A percentile compares a stretch with the other conserved stretches of the same genome.
Conservation (phyloP, 441 rosid genomes). For the Adansonia grandidieri region DNA sequence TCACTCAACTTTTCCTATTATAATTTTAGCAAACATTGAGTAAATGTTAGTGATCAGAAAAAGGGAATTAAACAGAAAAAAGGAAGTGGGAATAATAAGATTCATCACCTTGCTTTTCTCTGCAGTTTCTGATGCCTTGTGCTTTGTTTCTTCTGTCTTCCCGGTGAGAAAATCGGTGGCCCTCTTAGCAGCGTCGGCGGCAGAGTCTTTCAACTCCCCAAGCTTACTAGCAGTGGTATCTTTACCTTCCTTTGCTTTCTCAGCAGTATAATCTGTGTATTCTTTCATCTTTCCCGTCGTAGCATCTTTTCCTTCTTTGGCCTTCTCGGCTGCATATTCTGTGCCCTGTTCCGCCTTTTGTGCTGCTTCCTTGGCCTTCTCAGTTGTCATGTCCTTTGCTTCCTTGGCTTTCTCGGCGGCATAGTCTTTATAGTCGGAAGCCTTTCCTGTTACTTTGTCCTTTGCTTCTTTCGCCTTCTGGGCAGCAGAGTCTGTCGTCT, state of each 20-base stretch:
- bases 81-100: background rate
- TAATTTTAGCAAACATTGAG: background rate
- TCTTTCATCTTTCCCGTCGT: slow-evolving; percentile 31
- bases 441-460: background rate
- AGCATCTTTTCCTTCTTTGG: slow-evolving; percentile 33
- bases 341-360: background rate
- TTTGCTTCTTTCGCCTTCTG: slow-evolving; percentile 39
- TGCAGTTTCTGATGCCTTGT: slow-evolving; percentile 30
- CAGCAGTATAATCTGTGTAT: slow-evolving; percentile 42
- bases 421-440: slow-evolving; percentile 19
- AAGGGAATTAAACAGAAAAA: background rate
- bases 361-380: background rate
- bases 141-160: slow-evolving; percentile 58
- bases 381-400: background rate
- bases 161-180: slow-evolving; percentile 59
- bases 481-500: background rate
- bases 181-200: slow-evolving; percentile 52
- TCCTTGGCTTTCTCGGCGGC: slow-evolving; percentile 11
- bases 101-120: slow-evolving; percentile 33
- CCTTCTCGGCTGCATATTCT: slow-evolving; percentile 40
- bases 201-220: slow-evolving; percentile 34
- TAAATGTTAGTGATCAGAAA: background rate
- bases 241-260: slow-evolving; percentile 48
- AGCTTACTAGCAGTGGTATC: slow-evolving; percentile 46
- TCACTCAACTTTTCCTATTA: slow-evolving; percentile 46